Base-by-base conservation (phyloP, 2,329 filamentous ascomycete species). In the Daldinia sp. region DNA sequence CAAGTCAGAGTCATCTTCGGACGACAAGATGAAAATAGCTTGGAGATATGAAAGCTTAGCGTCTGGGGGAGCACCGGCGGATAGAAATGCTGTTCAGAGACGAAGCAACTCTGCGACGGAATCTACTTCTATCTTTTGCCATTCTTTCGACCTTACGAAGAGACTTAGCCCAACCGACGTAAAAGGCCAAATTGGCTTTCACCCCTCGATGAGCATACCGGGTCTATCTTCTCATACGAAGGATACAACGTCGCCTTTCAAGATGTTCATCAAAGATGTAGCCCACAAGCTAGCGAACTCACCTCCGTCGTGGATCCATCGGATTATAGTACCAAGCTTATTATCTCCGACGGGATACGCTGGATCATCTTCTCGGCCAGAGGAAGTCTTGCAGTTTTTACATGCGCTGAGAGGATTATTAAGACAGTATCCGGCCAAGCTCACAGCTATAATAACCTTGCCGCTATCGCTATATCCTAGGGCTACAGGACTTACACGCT, bases 21-120 rank as follows among this genome's bases (percentile, higher is more conserved):
- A 83, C 11, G 91, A 94, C 66, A 94, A 90, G 77, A 98, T 99
- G 95, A 98, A 97, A 80, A 99, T 99, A 80, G 95, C 95, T 3
- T 99, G 95, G 95, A 86, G 95, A 76, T 99, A 99, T 79, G 94
- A 98, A 77, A 86, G 88, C 30, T 78, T 98, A 54, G 90, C 91
- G 13, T 90, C 90, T 68, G 89, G 88, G 70, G 87, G 87, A 39
- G 83, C 82, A 61, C 78, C 82, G 53, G 84, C 87, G 88, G 73
- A 74, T 10, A 70, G 72, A 66, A 72, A 75, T 50, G 58, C 61
- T 2, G 53, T 61, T n/a, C 67, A 71, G 55, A 70, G 63, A 45
- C 67, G 68, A 51, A 50, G 23, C 17, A 53, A 47, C 23, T 64
- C 64, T 9, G 39, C 61, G 3, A 30, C 68, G 2, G 65, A 65